A percentile compares a stretch with the other conserved stretches of the same genome.
Evolutionary conservation across 257 asterid species (phyloP).

Genomic region (Marsdenia floribunda): DNA sequence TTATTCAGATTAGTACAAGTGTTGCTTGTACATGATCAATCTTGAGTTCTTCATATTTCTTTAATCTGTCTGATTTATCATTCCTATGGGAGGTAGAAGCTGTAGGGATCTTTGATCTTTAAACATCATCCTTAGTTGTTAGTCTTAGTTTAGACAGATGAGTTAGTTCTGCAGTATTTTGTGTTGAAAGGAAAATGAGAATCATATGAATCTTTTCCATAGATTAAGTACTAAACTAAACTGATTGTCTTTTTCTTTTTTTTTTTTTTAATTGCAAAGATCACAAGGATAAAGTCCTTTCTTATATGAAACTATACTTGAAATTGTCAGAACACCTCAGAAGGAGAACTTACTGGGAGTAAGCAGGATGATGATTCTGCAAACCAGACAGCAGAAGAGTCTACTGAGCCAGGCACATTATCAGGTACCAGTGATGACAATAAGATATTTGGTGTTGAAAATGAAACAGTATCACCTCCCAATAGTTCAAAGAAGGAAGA

Average conservation of each 20-base stretch:
- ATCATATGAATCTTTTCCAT: not conserved
- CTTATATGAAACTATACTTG: conserved; percentile 12
- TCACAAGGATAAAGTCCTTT: not conserved
- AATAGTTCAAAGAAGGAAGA: conserved; percentile 28
- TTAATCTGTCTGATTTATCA: not conserved
- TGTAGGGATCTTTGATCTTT: not conserved
- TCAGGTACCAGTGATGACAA: conserved; percentile 36
- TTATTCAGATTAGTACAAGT: not conserved
- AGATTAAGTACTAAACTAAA: not conserved
- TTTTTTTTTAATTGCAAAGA: not conserved
- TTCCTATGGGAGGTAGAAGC: not conserved
- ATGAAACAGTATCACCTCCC: conserved; percentile 23
- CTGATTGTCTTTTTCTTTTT: not conserved
- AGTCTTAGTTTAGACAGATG: not conserved
- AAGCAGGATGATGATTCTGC: conserved; percentile 21
- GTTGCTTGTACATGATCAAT: not conserved
- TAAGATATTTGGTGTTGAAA: conserved; percentile 15
- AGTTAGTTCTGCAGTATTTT: not conserved
- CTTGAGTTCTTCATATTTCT: not conserved
- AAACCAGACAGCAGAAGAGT: conserved; percentile 23
- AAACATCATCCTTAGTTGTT: not conserved
- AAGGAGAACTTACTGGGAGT: conserved; percentile 20
- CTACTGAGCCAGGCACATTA: conserved; percentile 27
- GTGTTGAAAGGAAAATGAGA: not conserved
- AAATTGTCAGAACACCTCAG: conserved; percentile 36